Base-by-base conservation (phyloP, 2,329 filamentous ascomycete genomes). In the Aspergillus melleus region DNA sequence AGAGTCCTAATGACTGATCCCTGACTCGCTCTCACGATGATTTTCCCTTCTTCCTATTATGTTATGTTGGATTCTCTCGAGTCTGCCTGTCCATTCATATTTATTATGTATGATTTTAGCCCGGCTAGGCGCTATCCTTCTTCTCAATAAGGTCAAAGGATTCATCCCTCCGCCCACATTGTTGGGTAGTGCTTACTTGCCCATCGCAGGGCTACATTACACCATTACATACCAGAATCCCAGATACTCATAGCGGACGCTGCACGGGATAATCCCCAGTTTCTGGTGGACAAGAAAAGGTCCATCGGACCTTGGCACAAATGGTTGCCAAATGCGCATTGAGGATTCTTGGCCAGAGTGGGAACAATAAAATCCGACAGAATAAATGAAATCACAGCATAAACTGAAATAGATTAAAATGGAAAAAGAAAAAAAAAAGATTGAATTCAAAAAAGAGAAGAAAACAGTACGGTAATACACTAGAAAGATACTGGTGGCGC, bases 401-500 rank as follows among this genome's bases (percentile, higher is more conserved):
- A 46, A 46, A 20, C n/a, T 46, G 42, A 47, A 22, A 10, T 20
- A 47, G 44, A 8, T 20, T 11, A 22, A 47, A 47, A 24, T 47
- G 12, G 12, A 47, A 47, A 22, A 10, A 22, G 20, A 47, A 47
- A 47, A 22, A 22, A 22, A n/a, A 47, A 47, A 20, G 20, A 47
- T 10, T 20, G 22, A 47, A 47, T 10, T 10, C 20, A 30, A 54
- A 22, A 2, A 29, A 24, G 46, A 56, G n/a, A 49, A 58, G 55
- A 26, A 16, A 52, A 63, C 60, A 52, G 51, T 44, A 57, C 59
- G 26, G 61, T 62, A 64, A 60, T 60, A 63, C 55, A 57, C 54
- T 59, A 62, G 57, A 47, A 64, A 62, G 56, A 62, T 65, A 69
- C 63, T 52, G 55, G 69, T 72, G 69, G 71, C 71, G 71, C 68